Conservation (phyloP, 257 asterid species). For the Nicotiana tabacum region DNA sequence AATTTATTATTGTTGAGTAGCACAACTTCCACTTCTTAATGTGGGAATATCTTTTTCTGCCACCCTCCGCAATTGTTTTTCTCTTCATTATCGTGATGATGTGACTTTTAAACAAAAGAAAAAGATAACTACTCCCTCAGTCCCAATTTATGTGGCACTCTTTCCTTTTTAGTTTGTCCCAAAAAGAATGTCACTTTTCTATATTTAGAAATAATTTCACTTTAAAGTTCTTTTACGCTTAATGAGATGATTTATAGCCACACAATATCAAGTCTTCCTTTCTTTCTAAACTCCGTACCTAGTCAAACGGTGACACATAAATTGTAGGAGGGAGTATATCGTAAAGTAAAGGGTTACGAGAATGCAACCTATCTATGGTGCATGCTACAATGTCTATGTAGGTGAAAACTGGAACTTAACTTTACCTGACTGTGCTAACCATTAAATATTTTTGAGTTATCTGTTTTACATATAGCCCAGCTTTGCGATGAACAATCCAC, state of each 20-base stretch:
- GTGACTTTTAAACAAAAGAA: background rate
- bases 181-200: no score
- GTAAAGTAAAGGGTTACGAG: background rate
- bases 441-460: background rate
- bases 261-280: no score
- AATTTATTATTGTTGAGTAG: background rate
- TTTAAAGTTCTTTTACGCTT: no score
- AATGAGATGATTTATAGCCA: no score
- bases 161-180: no score
- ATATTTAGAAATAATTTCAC: no score
- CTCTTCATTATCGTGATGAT: background rate
- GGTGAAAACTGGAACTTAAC: background rate
- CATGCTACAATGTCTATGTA: background rate
- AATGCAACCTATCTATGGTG: background rate
- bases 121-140: background rate
- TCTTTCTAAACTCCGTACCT: no score
- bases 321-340: no score
- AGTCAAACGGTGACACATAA: no score
- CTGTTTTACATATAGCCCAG: background rate
- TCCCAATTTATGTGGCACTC: no score
- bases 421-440: background rate
- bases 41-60: no score
- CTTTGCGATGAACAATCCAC: background rate
- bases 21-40: background rate
- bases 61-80: background rate